Evolutionary conservation across 768 basidiomycete genomes (phyloP).

Genomic region (Panaeolus cyanescens): DNA sequence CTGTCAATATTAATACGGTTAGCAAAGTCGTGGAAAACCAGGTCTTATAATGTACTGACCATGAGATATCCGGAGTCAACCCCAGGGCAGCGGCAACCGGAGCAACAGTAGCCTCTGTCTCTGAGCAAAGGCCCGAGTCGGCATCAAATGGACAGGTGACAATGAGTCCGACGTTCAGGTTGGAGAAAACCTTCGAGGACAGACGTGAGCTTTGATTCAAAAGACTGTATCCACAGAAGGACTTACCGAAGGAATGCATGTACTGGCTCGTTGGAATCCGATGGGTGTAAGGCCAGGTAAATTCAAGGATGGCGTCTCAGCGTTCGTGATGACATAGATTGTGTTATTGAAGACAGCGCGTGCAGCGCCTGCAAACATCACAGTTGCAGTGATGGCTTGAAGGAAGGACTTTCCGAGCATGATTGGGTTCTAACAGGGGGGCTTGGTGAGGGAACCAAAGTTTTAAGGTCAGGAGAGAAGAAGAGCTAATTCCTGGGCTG

Average conservation of each 20-base stretch:
- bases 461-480: neutral
- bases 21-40: neutral
- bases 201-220: neutral
- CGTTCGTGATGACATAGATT: constrained; percentile 23
- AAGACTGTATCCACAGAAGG: neutral
- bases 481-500: neutral
- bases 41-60: constrained; percentile 10
- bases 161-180: constrained; percentile 21
- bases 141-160: constrained; percentile 22
- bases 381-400: neutral
- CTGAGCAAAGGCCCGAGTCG: constrained; percentile 20
- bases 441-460: neutral
- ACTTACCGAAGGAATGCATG: constrained; percentile 23
- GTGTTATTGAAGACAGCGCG: constrained; percentile 17
- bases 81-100: constrained; percentile 20
- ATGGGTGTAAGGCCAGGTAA: constrained; percentile 20
- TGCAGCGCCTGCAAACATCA: neutral
- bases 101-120: constrained; percentile 20
- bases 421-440: neutral
- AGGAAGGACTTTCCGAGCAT: neutral
- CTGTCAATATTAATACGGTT: constrained; percentile 4
- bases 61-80: constrained; percentile 20
- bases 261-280: constrained; percentile 18
- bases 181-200: constrained; percentile 11
- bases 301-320: constrained; percentile 22